Evolutionary conservation across 805 yeast genomes (phyloP).

Genomic region (Ogataea pilisensis): DNA sequence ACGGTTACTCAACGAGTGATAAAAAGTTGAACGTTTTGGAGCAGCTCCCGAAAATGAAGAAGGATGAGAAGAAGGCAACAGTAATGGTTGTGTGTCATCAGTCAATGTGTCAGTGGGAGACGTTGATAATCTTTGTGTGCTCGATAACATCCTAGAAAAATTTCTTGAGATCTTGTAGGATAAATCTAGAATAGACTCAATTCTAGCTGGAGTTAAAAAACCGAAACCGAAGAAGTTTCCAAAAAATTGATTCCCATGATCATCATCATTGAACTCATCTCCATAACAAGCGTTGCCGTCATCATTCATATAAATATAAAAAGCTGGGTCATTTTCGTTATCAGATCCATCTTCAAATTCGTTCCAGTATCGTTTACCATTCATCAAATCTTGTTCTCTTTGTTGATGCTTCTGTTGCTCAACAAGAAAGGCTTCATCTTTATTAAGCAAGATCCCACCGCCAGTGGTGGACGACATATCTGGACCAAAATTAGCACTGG

Average conservation of each 20-base stretch:
- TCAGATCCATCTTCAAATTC: conserved; percentile 64
- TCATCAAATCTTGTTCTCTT: conserved; percentile 8
- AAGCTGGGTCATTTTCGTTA: conserved; percentile 35
- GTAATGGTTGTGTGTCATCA: conserved; percentile 2
- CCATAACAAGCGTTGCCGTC: conserved; percentile 29
- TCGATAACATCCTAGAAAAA: conserved; percentile 1
- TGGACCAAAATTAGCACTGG: background rate
- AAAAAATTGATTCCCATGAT: conserved; percentile 13
- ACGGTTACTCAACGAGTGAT: conserved; percentile 10
- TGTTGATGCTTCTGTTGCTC: conserved; percentile 9
- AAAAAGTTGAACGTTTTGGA: conserved; percentile 5
- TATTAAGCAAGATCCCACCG: conserved; percentile 30
- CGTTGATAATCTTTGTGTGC: background rate
- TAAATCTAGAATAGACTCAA: conserved; percentile 21
- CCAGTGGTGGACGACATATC: background rate
- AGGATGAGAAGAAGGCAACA: too few relatives aligned
- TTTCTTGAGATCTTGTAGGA: conserved; percentile 19
- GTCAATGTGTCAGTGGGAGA: conserved; percentile 1
- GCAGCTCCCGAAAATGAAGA: conserved; percentile 1
- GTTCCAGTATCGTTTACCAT: conserved; percentile 51
- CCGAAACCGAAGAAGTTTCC: conserved; percentile 17
- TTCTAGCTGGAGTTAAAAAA: conserved; percentile 18
- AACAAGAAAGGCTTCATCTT: conserved; percentile 17
- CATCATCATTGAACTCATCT: conserved; percentile 3
- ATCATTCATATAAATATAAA: conserved; percentile 29